Evolutionary conservation across 495 filamentous ascomycete species (phyloP), one percentile per base, ranked within the genome.

Genomic region (Glonium stellatum): DNA sequence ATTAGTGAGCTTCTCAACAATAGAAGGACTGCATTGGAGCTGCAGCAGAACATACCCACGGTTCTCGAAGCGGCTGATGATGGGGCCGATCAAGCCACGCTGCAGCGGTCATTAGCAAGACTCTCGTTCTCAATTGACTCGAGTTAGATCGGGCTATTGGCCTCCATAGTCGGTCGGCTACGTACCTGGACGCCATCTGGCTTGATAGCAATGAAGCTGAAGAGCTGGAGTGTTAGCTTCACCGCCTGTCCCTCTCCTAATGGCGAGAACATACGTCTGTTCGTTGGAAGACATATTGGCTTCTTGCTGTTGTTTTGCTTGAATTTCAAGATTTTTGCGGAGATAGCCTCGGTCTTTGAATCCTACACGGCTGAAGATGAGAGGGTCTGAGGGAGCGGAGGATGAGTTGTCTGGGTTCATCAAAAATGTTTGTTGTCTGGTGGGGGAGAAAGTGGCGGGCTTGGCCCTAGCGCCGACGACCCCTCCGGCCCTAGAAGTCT

Each of bases 131-230:
- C 39, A 18, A 44, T 15, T 15, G 39, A 44, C 18, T 44, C 18
- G 22, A 54, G 48, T 56, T 8, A 8, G 5, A 31, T 18, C 8
- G 18, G 46, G 18, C 19, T 31, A 18, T 22, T 18, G 13, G 49
- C 21, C 4, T 62, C 47, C 23, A 54, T 19, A 37, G 69, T n/a
- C 8, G 34, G 52, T 36, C 36, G 31, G 8, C 19, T 19, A 22
- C 60, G 42, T 86, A 95, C 91, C 85, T 97, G 93, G 81, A 98
- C 93, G 77, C 93, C 93, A 79, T 97, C 92, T 71, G 92, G 92
- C 89, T 97, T 97, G 84, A 97, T 87, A 71, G 92, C 92, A 83
- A 97, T 96, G 87, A 97, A 97, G 78, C 91, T 97, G 69, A 37
- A 31, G 37, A 59, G 11, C 34, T 23, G 42, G 63, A 55, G 70